Evolutionary conservation across 2,329 filamentous ascomycete genomes (phyloP), one percentile per base, ranked within the genome.

Genomic region (Penicillium decumbens): DNA sequence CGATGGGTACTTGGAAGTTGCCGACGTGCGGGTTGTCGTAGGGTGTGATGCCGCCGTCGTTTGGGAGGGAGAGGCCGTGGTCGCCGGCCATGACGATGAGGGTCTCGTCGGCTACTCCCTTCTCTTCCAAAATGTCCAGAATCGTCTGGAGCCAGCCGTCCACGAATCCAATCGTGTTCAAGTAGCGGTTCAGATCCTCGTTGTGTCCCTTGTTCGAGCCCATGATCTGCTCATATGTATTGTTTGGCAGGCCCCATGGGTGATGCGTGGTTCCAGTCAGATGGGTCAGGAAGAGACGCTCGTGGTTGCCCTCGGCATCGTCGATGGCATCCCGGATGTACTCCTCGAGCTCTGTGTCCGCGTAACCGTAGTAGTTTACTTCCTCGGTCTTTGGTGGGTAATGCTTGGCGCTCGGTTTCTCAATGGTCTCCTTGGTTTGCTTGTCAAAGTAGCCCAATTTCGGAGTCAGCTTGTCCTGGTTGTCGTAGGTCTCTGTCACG

Each of bases 241-340:
- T 50, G 24, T 62, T 53, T 3, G 65, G 65, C 50, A 67, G 48
- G 1, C 58, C 62, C 64, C 63, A 68, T 0, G 65, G 65, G 37
- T 66, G 65, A 41, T 69, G 66, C 3, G 64, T 69, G 15, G 65
- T 65, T 15, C 65, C 64, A 1, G 66, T 69, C 24, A 69, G 47
- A 37, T 69, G 66, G 3, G 57, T 63, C 13, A 69, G 48, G 54
- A 69, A 69, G 13, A 69, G 54, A 27, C 66, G 66, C 12, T 51
- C 54, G 44, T 67, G 59, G 32, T 66, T 60, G 10, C 49, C 44
- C 45, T 69, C 60, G 1, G 65, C 65, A 9, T 64, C 63, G 25
- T 65, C 60, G 32, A 68, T 60, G 2, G 65, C 60, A 51, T 69
- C 66, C 4, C 64, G 63, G 27, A 69, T 54, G 49, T 68, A 67